Evolutionary conservation across 805 yeast genomes (phyloP).

Genomic region (Teunomyces tritomae): DNA sequence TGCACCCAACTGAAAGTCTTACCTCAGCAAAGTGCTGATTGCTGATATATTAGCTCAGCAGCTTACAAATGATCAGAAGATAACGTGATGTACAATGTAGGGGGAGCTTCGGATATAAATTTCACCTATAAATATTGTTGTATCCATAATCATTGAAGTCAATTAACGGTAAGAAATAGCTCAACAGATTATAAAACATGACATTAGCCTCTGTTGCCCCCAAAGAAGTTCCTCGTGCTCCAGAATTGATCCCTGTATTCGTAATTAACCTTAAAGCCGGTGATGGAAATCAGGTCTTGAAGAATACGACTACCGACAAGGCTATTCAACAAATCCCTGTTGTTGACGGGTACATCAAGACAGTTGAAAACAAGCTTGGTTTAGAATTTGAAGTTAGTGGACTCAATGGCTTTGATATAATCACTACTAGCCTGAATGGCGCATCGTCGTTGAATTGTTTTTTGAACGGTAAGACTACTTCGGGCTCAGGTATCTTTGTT

Average conservation of each 20-base stretch:
- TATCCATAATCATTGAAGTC: background rate
- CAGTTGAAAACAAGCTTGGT: conserved; percentile 30
- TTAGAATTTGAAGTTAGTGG: conserved; percentile 27
- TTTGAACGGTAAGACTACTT: conserved; percentile 43
- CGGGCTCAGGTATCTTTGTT: conserved; percentile 42
- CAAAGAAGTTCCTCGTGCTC: conserved; percentile 18
- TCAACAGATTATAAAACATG: background rate
- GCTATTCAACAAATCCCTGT: conserved; percentile 21
- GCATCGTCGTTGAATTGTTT: conserved; percentile 46
- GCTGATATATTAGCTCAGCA: background rate
- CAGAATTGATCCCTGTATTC: conserved; percentile 31
- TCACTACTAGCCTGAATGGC: conserved; percentile 31
- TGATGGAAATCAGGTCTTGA: conserved; percentile 18
- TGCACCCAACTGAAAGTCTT: background rate
- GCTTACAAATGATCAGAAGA: background rate
- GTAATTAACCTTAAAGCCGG: conserved; percentile 25
- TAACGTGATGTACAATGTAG: background rate
- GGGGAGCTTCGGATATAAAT: background rate
- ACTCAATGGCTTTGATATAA: conserved; percentile 48
- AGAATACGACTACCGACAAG: conserved; percentile 15
- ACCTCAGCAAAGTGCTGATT: background rate
- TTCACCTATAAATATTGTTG: background rate
- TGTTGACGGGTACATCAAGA: conserved; percentile 26
- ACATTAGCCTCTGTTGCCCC: conserved; percentile 6
- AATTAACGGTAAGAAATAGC: background rate